Conservation (phyloP, 441 rosid genomes). For the Metrosideros polymorpha region DNA sequence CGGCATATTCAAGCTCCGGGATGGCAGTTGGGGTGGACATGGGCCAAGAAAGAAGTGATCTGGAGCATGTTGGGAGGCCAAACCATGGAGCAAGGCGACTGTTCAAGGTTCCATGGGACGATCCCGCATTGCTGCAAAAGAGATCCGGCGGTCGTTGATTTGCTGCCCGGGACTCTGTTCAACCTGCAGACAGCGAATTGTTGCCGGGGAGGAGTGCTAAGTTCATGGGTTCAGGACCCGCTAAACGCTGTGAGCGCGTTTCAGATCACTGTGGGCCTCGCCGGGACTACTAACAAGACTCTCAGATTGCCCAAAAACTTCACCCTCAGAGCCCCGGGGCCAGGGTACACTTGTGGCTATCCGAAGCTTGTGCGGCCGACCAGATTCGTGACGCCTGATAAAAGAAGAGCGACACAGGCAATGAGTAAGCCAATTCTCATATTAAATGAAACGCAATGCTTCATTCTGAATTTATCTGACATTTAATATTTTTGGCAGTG, state of each 20-base stretch:
- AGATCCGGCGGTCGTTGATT: not conserved
- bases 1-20: not conserved
- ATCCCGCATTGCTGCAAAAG: not conserved
- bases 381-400: not conserved
- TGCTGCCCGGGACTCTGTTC: not conserved
- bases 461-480: not conserved
- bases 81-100: not conserved
- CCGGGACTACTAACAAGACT: slow-evolving; percentile 8
- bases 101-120: not conserved
- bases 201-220: not conserved
- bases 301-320: slow-evolving; percentile 1
- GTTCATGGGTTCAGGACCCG: not conserved
- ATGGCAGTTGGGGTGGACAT: not conserved
- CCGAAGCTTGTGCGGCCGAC: not conserved
- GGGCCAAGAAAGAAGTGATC: slow-evolving; percentile 2
- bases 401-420: not conserved
- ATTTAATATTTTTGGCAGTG: slow-evolving; percentile 28
- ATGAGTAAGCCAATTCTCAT: not conserved
- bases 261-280: slow-evolving; percentile 1
- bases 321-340: slow-evolving; percentile 4
- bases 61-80: not conserved
- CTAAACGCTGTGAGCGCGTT: slow-evolving; percentile 1
- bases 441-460: not conserved
- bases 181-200: not conserved
- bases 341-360: slow-evolving; percentile 5